Evolutionary conservation across 2,329 filamentous ascomycete genomes (phyloP).

Genomic region (Colletotrichum sp.): DNA sequence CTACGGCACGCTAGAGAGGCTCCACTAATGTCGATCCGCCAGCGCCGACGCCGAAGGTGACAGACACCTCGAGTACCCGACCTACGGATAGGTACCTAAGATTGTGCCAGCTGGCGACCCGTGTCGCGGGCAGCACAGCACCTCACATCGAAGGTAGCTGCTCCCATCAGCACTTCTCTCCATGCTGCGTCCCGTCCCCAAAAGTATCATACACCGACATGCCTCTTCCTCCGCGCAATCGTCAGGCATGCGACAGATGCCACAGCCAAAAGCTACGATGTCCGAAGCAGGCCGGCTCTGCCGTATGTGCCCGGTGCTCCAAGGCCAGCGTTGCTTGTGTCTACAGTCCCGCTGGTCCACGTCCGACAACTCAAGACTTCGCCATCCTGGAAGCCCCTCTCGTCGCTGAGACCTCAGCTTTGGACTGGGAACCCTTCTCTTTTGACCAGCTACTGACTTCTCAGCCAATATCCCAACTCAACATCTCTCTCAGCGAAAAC

Average conservation of each 20-base stretch:
- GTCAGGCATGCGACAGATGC: constrained; percentile 48
- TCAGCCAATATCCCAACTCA: not conserved
- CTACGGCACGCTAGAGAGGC: not conserved
- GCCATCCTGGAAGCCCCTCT: not conserved
- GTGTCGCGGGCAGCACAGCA: not conserved
- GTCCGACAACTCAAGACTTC: constrained; percentile 27
- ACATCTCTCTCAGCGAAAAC: not conserved
- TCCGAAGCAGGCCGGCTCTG: constrained; percentile 39
- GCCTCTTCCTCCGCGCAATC: constrained; percentile 8
- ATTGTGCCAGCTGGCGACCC: not conserved
- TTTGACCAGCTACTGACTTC: not conserved
- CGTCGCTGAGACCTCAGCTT: not conserved
- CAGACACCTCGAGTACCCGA: not conserved
- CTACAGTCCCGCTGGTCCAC: constrained; percentile 42
- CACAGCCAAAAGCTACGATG: constrained; percentile 54
- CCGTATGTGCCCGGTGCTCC: constrained; percentile 44
- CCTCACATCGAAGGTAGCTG: too few species aligned
- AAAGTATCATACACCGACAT: constrained; percentile 23
- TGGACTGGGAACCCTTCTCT: constrained; percentile 4
- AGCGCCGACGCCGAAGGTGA: not conserved
- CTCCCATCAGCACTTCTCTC: not conserved
- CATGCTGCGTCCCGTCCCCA: not conserved
- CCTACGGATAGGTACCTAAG: too few species aligned
- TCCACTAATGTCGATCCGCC: not conserved
- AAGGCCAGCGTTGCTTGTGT: constrained; percentile 45